These are phyloP conservation scores for Auricularia sp. DNA, from an alignment of 768 basidiomycete genomes.

Conservation along the genomic window DNA sequence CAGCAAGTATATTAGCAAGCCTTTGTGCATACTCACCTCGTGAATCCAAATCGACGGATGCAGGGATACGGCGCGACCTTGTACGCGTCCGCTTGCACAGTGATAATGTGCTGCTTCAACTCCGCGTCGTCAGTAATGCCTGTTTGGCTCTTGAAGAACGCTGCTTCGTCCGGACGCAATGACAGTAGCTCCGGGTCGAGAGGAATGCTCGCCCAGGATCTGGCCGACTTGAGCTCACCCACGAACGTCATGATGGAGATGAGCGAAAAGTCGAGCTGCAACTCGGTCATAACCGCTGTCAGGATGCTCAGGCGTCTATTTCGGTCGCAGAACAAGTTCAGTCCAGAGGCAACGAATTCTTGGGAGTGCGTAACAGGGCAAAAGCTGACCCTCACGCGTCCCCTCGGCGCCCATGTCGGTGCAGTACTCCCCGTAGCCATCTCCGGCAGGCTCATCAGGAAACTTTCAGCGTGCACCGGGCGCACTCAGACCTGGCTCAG, in stretches of 20 bases:
- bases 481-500: slow-evolving; percentile 71
- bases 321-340: no score
- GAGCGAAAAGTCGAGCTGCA: no score
- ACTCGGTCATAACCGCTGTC: no score
- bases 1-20: not conserved
- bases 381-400: slow-evolving; percentile 59
- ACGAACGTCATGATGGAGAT: not conserved
- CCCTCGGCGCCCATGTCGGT: slow-evolving; percentile 54
- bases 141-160: slow-evolving; percentile 9
- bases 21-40: not conserved
- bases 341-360: slow-evolving; percentile 39
- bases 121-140: slow-evolving; percentile 5
- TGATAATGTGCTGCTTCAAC: slow-evolving; percentile 5
- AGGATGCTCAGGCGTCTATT: no score
- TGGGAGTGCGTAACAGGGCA: slow-evolving; percentile 49
- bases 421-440: slow-evolving; percentile 78
- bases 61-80: slow-evolving; percentile 8
- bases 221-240: not conserved
- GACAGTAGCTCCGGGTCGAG: slow-evolving; percentile 3
- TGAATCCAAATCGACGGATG: slow-evolving; percentile 6
- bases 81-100: slow-evolving; percentile 7
- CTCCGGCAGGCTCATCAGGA: slow-evolving; percentile 82
- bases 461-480: slow-evolving; percentile 80
- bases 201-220: not conserved
- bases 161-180: slow-evolving; percentile 1